Base-by-base conservation (phyloP, 2,329 filamentous ascomycete species). In the Fusarium sp. region DNA sequence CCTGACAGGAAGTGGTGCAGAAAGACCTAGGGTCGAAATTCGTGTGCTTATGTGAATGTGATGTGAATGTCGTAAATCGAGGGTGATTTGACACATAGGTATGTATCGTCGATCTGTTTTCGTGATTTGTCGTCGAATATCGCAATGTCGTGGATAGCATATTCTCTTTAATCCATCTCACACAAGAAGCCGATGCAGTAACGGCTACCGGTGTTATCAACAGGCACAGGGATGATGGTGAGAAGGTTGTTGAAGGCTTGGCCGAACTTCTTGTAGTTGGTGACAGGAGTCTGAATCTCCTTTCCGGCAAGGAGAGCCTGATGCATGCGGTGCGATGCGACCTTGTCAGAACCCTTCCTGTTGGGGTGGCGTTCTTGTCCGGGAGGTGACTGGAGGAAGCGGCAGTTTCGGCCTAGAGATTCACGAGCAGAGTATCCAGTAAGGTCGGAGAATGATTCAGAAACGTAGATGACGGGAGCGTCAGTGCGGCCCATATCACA, bases 161-260 rank as follows among this genome's bases (percentile, higher is more conserved):
- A 19, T 19, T 3, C 30, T 17, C 7, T 45, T 61, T 40, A 75
- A 11, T 75, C 88, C 45, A 90, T 78, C 79, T 92, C 92, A 28
- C 92, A 90, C 76, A 94, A 89, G 73, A 97, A 94, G 5, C 93
- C 93, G 26, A 97, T 90, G 50, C 90, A 93, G 74, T 92, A 94
- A 63, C 89, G 89, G 63, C 88, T 87, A 13, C 87, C 85, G 15
- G 85, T 82, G 2, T 85, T 84, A 40, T 92, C 87, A 85, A 89
- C 91, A 3, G 83, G 81, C 33, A 97, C 88, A 0, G 93, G 93
- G 53, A 97, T 92, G 83, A 96, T 93, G n/a, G 91, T 93, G 52
- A 97, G 82, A 14, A 94, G 76, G 71, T 97, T 97, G 83, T 90
- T 90, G 75, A 97, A 97, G 0, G 85, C 84, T 71, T 92, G 86